phyloP scores from a whole-genome alignment of 2,329 filamentous ascomycete genomes.

The Colletotrichum sansevieriae region DNA sequence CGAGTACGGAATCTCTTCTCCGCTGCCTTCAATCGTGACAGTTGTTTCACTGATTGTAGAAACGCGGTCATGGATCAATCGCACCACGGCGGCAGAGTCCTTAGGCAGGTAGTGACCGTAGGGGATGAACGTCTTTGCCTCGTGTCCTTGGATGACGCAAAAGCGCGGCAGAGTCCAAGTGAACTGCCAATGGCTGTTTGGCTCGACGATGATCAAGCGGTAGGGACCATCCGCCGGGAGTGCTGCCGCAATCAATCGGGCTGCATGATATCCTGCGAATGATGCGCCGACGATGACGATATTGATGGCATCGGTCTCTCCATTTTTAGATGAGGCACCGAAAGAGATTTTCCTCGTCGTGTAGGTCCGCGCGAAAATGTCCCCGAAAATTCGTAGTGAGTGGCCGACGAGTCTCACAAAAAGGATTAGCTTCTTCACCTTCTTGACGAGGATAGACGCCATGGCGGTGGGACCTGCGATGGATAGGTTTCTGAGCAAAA shows the following conservation, averaged over 20 bases:
- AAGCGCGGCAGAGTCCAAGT: slow-evolving; percentile 72
- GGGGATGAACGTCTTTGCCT: slow-evolving; percentile 71
- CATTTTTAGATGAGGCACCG: slow-evolving; percentile 33
- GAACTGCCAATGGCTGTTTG: slow-evolving; percentile 72
- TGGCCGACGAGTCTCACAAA: slow-evolving; percentile 48
- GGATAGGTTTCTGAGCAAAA: neutral
- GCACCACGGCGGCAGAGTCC: slow-evolving; percentile 50
- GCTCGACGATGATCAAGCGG: slow-evolving; percentile 69
- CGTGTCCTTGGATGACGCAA: slow-evolving; percentile 67
- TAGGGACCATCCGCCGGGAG: slow-evolving; percentile 62
- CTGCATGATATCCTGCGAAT: slow-evolving; percentile 67
- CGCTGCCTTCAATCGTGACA: slow-evolving; percentile 56
- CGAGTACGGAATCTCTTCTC: slow-evolving; percentile 63
- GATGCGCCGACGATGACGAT: slow-evolving; percentile 70
- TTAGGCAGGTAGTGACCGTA: slow-evolving; percentile 59
- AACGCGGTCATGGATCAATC: slow-evolving; percentile 60
- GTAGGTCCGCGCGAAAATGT: slow-evolving; percentile 36
- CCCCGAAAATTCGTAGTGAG: slow-evolving; percentile 41
- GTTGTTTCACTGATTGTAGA: slow-evolving; percentile 51
- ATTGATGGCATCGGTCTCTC: slow-evolving; percentile 51
- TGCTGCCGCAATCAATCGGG: slow-evolving; percentile 60
- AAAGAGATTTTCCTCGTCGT: slow-evolving; percentile 37
- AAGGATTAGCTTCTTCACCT: slow-evolving; percentile 49
- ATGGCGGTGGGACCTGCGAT: neutral
- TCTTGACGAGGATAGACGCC: slow-evolving; percentile 33